Evolutionary conservation across 768 basidiomycete genomes (phyloP), one percentile per base, ranked within the genome.

Genomic region (Auricularia sp.): DNA sequence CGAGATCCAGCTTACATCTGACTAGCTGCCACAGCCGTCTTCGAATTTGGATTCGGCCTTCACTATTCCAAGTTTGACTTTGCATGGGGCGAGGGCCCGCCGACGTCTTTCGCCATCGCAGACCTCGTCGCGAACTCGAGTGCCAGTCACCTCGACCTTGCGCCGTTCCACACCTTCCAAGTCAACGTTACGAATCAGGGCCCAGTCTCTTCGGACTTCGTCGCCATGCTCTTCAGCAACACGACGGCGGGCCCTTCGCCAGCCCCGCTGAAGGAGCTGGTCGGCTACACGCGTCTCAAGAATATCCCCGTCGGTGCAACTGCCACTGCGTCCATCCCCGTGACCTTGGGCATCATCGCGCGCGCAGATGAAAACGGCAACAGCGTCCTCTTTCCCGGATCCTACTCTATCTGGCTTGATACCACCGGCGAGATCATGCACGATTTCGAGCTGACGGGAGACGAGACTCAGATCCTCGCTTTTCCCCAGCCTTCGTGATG

Each of bases 151-250:
- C 29, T 67, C 66, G 84, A 84, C 70, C 74, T 81, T 39, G 77
- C 79, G 8, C 64, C 69, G 3, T 80, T 86, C 67, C 79, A 79
- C 67, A 80, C 79, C 10, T 81, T 85, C 73, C 64, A 72, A n/a
- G 77, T 83, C 21, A 69, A 70, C 14, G 78, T 84, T 29, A 77
- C 69, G 64, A 86, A 85, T 72, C 78, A 77, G 0, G 83, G 84
- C 18, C 71, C 72, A 47, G 72, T 75, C 12, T 71, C 78, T 0
- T 85, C 83, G 11, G 84, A 86, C 72, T 84, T 82, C 67, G 81
- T 83, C 29, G 77, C 82, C 8, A 76, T 84, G 62, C 73, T 84
- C 14, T 86, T 84, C 72, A 70, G 79, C 65, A 79, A 76, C 60
- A 78, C 79, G 33, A 75, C 75, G 3, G 77, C 74, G 33, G 83